Evolutionary conservation across 2,329 filamentous ascomycete genomes (phyloP), one percentile per base, ranked within the genome.

Genomic region (Drechmeria coniospora): DNA sequence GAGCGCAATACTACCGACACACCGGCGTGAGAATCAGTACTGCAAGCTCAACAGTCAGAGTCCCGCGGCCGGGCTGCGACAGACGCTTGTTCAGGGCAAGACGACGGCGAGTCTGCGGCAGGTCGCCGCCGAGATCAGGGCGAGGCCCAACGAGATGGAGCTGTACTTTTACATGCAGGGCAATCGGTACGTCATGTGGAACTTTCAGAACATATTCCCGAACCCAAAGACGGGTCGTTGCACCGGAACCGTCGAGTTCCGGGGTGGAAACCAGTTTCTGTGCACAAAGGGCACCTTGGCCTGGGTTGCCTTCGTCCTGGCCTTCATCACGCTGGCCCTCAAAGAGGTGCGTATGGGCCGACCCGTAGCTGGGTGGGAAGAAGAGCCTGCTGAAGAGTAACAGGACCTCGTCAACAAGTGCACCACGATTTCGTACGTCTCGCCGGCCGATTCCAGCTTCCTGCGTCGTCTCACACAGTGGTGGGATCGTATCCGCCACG

Each of bases 291-390:
- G 51, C 10, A 55, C 49, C 5, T 31, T 55, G 25, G 50, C 47
- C 3, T 55, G 51, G 51, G 50, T 55, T 2, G 51, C 51, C 7
- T 54, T 55, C 34, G 51, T 55, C 5, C 36, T 55, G 27, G 51
- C 45, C 9, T 55, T 55, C 30, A 45, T 55, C 27, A 54, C 51
- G 1, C 31, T 54, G 30, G 51, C 51, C 5, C 15, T 47, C 8
- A 42, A 53, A 15, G 49, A 54, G 44, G 51, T 52, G 29, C 29
- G 46, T 30, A 9, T 11, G 20, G 10, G 20, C 12, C 5, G 9
- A 6, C 10, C 5, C 20, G 18, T 20, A 10, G 6, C 7, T 20
- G 18, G 6, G 18, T 20, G 18, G 6, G 18, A 7, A 10, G 6
- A 10, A 7, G 18, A 7, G 18, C 10, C 7, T 20, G 18, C 10